These are phyloP conservation scores for Aspergillus ostianus DNA, from an alignment of 495 filamentous ascomycete species.

Conservation along the genomic window DNA sequence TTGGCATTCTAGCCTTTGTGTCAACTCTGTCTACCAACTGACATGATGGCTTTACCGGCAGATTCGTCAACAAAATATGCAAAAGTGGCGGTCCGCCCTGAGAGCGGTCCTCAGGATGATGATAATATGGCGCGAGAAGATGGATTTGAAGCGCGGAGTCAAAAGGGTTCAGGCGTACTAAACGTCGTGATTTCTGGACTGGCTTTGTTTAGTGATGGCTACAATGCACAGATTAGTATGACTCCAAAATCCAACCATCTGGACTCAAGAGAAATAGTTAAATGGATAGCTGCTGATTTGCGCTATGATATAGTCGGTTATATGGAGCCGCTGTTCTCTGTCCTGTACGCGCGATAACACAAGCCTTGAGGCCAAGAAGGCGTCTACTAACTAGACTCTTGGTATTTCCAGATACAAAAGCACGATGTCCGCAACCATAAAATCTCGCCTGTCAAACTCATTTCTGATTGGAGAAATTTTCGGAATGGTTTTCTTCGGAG, in stretches of 20 bases:
- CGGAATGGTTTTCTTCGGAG: conserved; percentile 36
- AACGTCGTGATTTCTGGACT: conserved; percentile 37
- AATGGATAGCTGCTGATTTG: background rate
- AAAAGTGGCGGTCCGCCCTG: background rate
- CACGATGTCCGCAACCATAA: conserved; percentile 34
- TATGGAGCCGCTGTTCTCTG: conserved; percentile 38
- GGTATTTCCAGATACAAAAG: conserved; percentile 24
- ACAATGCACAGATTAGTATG: conserved; percentile 41
- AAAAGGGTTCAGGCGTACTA: conserved; percentile 23
- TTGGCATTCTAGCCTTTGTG: background rate
- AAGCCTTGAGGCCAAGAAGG: background rate
- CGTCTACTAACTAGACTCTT: conserved; percentile 6
- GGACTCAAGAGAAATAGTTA: background rate
- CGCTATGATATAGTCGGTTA: conserved; percentile 28
- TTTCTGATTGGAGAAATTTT: conserved; percentile 37
- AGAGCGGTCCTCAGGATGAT: background rate
- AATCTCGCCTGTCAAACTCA: conserved; percentile 32
- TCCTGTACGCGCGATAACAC: conserved; percentile 25
- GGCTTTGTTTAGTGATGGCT: conserved; percentile 44
- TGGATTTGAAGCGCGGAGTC: background rate
- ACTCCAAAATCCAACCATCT: background rate
- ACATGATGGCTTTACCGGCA: background rate
- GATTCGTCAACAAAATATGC: conserved; percentile 1
- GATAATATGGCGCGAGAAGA: background rate
- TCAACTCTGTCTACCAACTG: too few species aligned